Percentiles rank a stretch among this genome's conserved stretches.
Conservation (phyloP, 441 rosid genomes). For the Daphne laureola region DNA sequence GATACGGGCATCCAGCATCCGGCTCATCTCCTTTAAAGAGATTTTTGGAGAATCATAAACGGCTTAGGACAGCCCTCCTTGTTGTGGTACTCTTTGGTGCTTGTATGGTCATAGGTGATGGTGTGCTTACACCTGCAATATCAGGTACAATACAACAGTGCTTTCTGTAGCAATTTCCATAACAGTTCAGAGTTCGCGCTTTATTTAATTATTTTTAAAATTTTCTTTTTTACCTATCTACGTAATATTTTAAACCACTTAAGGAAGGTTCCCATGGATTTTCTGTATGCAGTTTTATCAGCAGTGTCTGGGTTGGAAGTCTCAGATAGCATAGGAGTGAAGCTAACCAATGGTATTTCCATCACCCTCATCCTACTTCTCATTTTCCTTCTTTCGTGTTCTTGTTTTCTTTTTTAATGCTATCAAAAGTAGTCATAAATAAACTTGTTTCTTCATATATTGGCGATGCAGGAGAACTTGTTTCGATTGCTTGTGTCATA, state of each 20-base stretch:
- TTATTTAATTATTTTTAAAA: constrained; percentile 2
- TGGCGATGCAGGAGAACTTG: too few relatives aligned
- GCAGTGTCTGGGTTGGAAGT: constrained; percentile 71
- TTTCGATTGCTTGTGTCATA: constrained; percentile 19
- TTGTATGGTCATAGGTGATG: constrained; percentile 35
- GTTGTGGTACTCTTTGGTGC: constrained; percentile 28
- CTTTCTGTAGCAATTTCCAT: background rate
- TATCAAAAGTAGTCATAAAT: background rate
- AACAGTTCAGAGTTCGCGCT: constrained; percentile 23
- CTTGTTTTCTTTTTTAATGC: background rate
- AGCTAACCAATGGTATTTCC: constrained; percentile 42
- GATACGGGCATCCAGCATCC: too few relatives aligned
- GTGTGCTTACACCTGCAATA: constrained; percentile 31
- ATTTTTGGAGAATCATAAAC: constrained; percentile 13
- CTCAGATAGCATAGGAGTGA: constrained; percentile 21
- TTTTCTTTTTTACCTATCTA: too few relatives aligned
- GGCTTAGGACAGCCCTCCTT: constrained; percentile 18
- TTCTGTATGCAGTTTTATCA: constrained; percentile 65
- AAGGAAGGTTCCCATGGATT: too few relatives aligned
- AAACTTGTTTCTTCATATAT: constrained; percentile 6
- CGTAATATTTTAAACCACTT: too few relatives aligned
- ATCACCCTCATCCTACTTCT: background rate
- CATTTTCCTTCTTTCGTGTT: background rate
- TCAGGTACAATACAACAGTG: constrained; percentile 19
- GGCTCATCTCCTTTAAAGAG: constrained; percentile 3